Evolutionary conservation across 2,329 filamentous ascomycete genomes (phyloP), one percentile per base, ranked within the genome.

Genomic region (Biscogniauxia sp.): DNA sequence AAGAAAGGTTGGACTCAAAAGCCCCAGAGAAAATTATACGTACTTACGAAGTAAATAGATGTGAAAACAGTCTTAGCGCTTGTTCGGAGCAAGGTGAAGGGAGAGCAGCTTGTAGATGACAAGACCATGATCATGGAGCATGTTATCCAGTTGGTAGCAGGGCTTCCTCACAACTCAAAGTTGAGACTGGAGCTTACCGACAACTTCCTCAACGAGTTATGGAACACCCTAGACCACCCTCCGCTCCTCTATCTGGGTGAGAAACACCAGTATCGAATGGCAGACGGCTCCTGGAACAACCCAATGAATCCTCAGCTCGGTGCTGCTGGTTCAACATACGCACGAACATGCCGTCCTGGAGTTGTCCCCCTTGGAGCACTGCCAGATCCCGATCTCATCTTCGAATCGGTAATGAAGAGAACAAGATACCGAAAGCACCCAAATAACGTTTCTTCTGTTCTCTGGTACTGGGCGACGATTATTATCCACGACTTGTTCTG

Each of bases 41-140:
- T 60, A 37, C 60, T 69, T 53, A 68, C 59, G 25, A 2, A 17
- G n/a, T 13, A 75, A 45, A 69, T 74, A 79, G 89, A 92, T 65
- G 71, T 89, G 52, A 82, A 83, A 68, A 91, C 89, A 0, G 76
- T 92, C 19, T 74, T 84, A 52, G 79, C 84, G 5, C 76, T 92
- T 45, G 77, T 91, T 60, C 82, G 83, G 58, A 80, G 78, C 62
- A 87, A 91, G 74, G 73, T 87, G 32, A 88, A 84, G 66, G 87
- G 89, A 1, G 81, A 82, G 60, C 79, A 84, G 54, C 79, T 88
- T 11, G 75, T 85, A 5, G 88, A 94, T 68, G 91, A 94, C 77
- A 90, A 89, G 76, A 90, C 87, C 1, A 90, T 91, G 80, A 78
- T 92, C 52, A 91, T 92, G 86, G 90, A 92, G 73, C 80, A 85